Evolutionary conservation across 1,284 basidiomycete species (phyloP), one percentile per base, ranked within the genome.

Genomic region (Puccinia triticina): DNA sequence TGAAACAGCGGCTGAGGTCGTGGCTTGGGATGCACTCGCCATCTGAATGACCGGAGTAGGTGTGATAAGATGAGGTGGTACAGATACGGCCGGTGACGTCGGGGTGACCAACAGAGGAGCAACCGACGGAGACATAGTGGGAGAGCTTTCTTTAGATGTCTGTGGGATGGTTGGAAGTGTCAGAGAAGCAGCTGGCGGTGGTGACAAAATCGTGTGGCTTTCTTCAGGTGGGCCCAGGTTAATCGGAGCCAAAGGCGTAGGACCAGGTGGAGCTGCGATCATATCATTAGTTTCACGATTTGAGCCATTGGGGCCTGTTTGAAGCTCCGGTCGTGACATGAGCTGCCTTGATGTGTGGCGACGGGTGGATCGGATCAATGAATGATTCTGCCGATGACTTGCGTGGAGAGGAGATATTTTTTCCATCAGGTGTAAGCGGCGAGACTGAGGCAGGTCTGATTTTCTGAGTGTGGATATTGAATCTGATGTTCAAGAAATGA

Each of bases 271-370:
- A 67, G 34, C 37, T n/a, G 37, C 29, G 21, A 14, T 18, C 12
- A 67, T 43, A n/a, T 34, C 32, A 43, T 67, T 34, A 23, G 5
- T 67, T 43, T 34, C 66, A 67, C 23, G 66, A 67, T 34, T 40
- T 67, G 37, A 40, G 37, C 37, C 23, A 67, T 16, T 34, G 8
- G 23, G 18, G 21, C 32, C 34, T n/a, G 23, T 34, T 67, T 14
- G 23, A 16, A 37, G 10, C 14, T 43, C 66, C 40, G 37, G 37
- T 34, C 7, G 32, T 12, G 66, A 16, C 23, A 67, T 34, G 32
- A 67, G 66, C 66, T 67, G 66, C 66, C 66, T 67, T 34, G 59
- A 29, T 34, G 10, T 11, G 59, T 61, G 59, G 29, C 29, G n/a
- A 61, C 32, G 59, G 59, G 26, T 34, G 21, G 10, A 23, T 61